Evolutionary conservation across 2,329 filamentous ascomycete species (phyloP).

Genomic region (Phyllosticta capitalensis): DNA sequence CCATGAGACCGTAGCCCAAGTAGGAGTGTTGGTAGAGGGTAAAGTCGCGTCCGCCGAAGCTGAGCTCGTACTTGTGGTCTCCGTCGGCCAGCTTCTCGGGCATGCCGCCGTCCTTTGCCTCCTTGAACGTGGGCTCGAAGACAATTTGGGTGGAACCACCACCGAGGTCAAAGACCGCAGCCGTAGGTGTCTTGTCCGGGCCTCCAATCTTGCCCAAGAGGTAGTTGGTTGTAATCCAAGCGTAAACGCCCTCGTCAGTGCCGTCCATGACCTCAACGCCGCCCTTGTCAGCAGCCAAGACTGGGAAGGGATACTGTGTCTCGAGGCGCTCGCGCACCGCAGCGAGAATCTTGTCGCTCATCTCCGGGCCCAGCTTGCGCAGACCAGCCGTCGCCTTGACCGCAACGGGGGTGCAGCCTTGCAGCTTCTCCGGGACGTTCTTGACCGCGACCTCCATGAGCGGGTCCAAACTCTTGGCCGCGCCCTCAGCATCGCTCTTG

Average conservation of each 20-base stretch:
- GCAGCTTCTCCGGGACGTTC: constrained; percentile 77
- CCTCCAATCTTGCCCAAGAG: constrained; percentile 94
- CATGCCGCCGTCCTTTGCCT: constrained; percentile 63
- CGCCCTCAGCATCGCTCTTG: constrained; percentile 72
- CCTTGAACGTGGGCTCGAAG: constrained; percentile 89
- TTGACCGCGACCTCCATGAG: constrained; percentile 80
- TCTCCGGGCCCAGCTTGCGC: constrained; percentile 71
- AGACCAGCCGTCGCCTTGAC: constrained; percentile 96
- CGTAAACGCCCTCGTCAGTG: constrained; percentile 92
- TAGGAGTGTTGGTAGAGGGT: constrained; percentile 97
- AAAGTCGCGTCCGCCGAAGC: constrained; percentile 84
- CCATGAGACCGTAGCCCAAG: constrained; percentile 92
- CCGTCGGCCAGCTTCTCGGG: constrained; percentile 77
- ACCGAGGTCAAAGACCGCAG: constrained; percentile 90
- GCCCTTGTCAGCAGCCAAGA: constrained; percentile 73
- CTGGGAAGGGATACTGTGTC: constrained; percentile 85
- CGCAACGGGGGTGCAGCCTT: constrained; percentile 87
- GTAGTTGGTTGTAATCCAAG: constrained; percentile 99
- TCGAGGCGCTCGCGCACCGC: constrained; percentile 79
- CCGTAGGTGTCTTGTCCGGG: constrained; percentile 80
- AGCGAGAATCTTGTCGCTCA: constrained; percentile 73
- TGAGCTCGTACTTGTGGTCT: constrained; percentile 90
- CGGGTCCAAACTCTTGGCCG: constrained; percentile 79
- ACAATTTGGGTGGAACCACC: constrained; percentile 98
- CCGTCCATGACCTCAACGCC: constrained; percentile 97